Base-by-base conservation (phyloP, 1,284 basidiomycete species). In the Wolfiporia cocos region DNA sequence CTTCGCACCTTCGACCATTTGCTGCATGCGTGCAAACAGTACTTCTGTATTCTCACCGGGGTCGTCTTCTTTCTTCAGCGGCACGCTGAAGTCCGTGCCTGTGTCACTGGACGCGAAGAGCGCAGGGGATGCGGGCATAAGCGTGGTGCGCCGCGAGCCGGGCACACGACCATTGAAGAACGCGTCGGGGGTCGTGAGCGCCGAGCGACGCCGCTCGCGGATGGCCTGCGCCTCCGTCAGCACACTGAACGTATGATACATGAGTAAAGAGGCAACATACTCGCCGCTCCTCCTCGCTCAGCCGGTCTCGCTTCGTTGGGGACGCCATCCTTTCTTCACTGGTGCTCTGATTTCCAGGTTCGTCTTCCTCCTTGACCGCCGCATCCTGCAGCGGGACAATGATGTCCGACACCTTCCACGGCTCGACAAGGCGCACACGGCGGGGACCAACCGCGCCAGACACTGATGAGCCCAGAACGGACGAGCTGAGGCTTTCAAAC, bases 1-100 rank as follows among this genome's bases (percentile, higher is more conserved):
- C 63, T 76, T 78, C 64, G 78, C 74, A 21, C 66, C 71, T 48
- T 78, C 77, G 10, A 81, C 74, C 23, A 76, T 80, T 51, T 74
- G 69, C 51, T 72, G 76, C 76, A 81, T 80, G 49, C 68, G 69
- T 43, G 79, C 77, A 34, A 81, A 59, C 30, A 81, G 57, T 12
- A 69, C 68, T 6, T 69, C 61, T 0, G 78, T 73, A 46, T 80
- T 76, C 24, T 73, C 57, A 23, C 63, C 56, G 15, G 58, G 58
- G 14, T 61, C 60, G 7, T 59, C 54, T 28, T 60, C 58, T 7
- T 38, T 31, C 38, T 50, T 49, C 36, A 45, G 49, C 7, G 46
- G 30, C n/a, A 21, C 34, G 37, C 31, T 22, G 14, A 15, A 7
- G 4, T 29, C 31, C 24, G 14, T 28, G 26, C 26, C 26, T 28